phyloP scores from a whole-genome alignment of 2,329 filamentous ascomycete genomes.

The Biscogniauxia marginata region DNA sequence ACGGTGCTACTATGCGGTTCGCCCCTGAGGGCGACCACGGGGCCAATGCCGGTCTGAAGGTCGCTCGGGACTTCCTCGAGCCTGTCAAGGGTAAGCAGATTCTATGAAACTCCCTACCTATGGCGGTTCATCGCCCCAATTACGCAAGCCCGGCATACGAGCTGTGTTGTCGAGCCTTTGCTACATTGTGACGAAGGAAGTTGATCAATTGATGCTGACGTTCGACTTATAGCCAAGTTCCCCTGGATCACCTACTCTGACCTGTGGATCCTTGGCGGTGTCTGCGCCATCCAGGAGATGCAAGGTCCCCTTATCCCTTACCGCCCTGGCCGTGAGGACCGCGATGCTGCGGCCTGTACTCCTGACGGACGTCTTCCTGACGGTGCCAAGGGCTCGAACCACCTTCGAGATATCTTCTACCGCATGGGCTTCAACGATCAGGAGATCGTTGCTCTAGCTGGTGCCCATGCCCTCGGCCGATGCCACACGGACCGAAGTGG shows the following conservation, averaged over 20 bases:
- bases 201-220: neutral
- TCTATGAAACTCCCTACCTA: neutral
- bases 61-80: slow-evolving; percentile 88
- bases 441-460: slow-evolving; percentile 88
- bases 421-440: slow-evolving; percentile 98
- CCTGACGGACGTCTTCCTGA: slow-evolving; percentile 88
- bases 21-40: slow-evolving; percentile 84
- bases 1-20: slow-evolving; percentile 97
- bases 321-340: slow-evolving; percentile 81
- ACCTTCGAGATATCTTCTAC: slow-evolving; percentile 88
- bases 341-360: slow-evolving; percentile 80
- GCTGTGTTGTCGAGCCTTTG: too few relatives aligned
- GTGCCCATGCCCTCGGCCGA: slow-evolving; percentile 84
- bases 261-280: slow-evolving; percentile 89
- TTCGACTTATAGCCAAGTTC: slow-evolving; percentile 61
- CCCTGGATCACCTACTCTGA: slow-evolving; percentile 97
- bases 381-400: slow-evolving; percentile 71
- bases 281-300: slow-evolving; percentile 91
- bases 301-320: slow-evolving; percentile 84
- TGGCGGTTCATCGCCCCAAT: too few relatives aligned
- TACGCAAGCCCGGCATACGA: too few relatives aligned
- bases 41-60: slow-evolving; percentile 86
- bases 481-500: slow-evolving; percentile 88
- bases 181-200: too few relatives aligned
- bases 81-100: slow-evolving; percentile 71